Percentiles rank a stretch among this genome's conserved stretches.
Evolutionary conservation across 805 yeast genomes (phyloP).

Genomic region (Sugiyamaella marilandica): DNA sequence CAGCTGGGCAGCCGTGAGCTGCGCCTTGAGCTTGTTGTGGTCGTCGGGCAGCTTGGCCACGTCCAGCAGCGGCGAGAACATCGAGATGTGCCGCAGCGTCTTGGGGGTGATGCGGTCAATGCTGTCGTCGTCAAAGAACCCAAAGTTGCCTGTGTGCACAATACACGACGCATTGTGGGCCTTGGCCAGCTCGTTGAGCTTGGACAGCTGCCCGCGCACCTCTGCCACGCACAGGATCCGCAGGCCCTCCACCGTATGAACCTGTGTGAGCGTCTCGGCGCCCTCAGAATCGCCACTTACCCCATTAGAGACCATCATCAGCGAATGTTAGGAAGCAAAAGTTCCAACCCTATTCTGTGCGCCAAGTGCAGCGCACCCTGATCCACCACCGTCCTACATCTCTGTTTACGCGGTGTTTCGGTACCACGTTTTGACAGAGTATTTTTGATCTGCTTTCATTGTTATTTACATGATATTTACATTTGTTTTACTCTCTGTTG

Average conservation of each 20-base stretch:
- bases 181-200: conserved; percentile 46
- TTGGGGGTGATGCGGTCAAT: conserved; percentile 51
- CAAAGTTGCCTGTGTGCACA: conserved; percentile 75
- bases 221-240: conserved; percentile 51
- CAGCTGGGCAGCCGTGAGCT: conserved; percentile 39
- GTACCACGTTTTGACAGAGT: too few species aligned
- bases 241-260: conserved; percentile 20
- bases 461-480: too few species aligned
- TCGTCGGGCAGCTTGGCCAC: conserved; percentile 46
- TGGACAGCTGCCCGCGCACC: conserved; percentile 47
- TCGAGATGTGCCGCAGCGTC: conserved; percentile 54
- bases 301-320: conserved; percentile 10
- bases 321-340: conserved; percentile 1
- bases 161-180: conserved; percentile 47
- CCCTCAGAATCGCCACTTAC: conserved; percentile 2
- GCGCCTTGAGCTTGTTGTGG: conserved; percentile 46
- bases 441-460: too few species aligned
- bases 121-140: conserved; percentile 61
- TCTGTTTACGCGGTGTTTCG: too few species aligned
- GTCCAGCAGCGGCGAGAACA: conserved; percentile 56
- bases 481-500: too few species aligned
- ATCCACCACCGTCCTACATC: too few species aligned
- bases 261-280: neutral
- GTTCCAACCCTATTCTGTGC: conserved; percentile 4
- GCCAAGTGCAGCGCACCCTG: too few species aligned